Percentiles rank a stretch among this genome's conserved stretches.
These are phyloP conservation scores for Jaapia argillacea DNA, from an alignment of 768 basidiomycete species.

Conservation along the genomic window DNA sequence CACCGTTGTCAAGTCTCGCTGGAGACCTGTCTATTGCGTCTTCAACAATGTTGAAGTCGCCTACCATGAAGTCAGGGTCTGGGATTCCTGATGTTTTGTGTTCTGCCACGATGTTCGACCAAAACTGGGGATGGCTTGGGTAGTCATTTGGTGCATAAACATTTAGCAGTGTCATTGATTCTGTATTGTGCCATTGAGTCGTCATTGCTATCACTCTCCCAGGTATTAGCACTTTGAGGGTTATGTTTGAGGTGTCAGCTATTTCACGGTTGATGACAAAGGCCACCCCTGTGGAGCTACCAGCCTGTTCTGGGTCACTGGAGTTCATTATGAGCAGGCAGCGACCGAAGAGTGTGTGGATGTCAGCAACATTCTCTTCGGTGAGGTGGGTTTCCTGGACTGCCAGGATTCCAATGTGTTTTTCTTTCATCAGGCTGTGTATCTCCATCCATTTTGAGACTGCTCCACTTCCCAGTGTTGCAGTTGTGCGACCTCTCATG, in stretches of 20 bases:
- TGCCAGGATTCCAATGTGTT: background rate
- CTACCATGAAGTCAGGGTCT: conserved; percentile 23
- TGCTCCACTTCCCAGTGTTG: too few relatives aligned
- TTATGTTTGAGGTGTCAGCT: background rate
- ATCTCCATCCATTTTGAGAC: conserved; percentile 1
- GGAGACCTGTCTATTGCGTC: conserved; percentile 27
- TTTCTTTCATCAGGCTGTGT: background rate
- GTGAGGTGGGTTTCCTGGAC: conserved; percentile 4
- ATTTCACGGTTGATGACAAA: conserved; percentile 3
- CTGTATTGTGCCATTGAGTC: conserved; percentile 1
- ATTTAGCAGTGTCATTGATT: conserved; percentile 16
- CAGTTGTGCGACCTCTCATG: background rate
- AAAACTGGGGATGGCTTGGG: conserved; percentile 20
- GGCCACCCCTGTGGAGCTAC: background rate
- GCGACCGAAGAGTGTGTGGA: background rate
- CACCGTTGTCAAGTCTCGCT: conserved; percentile 7
- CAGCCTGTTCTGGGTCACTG: background rate
- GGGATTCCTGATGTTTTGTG: conserved; percentile 3
- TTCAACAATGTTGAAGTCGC: conserved; percentile 34
- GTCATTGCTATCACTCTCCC: conserved; percentile 4
- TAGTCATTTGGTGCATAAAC: conserved; percentile 26
- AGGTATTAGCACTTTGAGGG: conserved; percentile 1
- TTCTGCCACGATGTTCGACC: conserved; percentile 10
- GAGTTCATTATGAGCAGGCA: background rate
- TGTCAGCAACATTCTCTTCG: background rate